Base-by-base conservation (phyloP, 2,329 filamentous ascomycete genomes). In the Furcasterigmium furcatum region DNA sequence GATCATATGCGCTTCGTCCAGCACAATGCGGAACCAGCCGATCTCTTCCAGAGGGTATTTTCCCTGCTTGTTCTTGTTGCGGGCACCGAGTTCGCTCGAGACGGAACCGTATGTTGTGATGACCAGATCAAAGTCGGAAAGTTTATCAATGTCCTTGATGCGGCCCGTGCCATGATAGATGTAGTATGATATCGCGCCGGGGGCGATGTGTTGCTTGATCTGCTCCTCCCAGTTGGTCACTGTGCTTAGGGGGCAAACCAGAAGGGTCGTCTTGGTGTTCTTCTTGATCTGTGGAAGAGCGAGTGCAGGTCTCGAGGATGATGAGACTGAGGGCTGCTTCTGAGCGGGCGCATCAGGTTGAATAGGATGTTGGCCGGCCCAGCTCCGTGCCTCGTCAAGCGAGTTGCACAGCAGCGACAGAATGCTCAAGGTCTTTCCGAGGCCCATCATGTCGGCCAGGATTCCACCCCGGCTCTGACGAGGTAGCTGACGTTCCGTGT, bases 161-260 rank as follows among this genome's bases (percentile, higher is more conserved):
- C 94, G 82, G 54, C 82, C 85, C 1, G 82, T 73, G 3, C 94
- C 94, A 62, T 99, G 94, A 54, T 96, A 97, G 45, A 94, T 80
- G 60, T 94, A 89, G 58, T 82, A 89, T 1, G 72, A 84, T 16
- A 97, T 60, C 8, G 77, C 69, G 1, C 74, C 77, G 1, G 79
- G 73, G 41, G 78, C 74, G 38, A 95, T 73, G 63, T 99, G 94
- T 47, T 87, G 79, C 56, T 86, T 86, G 50, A 97, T 88, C 65
- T 99, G 94, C 54, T 91, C 84, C 56, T 92, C 87, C 94, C 94
- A 99, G 58, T 97, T 99, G 21, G 87, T 85, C 47, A 97, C 84
- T 0, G 92, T 94, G 58, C 89, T 96, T 3, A 96, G 76, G 1
- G 94, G 94, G 46, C 88, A 95, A 14, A 99, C 82, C 16, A 99